Conservation (phyloP, 768 basidiomycete genomes). For the Suillus bovinus region DNA sequence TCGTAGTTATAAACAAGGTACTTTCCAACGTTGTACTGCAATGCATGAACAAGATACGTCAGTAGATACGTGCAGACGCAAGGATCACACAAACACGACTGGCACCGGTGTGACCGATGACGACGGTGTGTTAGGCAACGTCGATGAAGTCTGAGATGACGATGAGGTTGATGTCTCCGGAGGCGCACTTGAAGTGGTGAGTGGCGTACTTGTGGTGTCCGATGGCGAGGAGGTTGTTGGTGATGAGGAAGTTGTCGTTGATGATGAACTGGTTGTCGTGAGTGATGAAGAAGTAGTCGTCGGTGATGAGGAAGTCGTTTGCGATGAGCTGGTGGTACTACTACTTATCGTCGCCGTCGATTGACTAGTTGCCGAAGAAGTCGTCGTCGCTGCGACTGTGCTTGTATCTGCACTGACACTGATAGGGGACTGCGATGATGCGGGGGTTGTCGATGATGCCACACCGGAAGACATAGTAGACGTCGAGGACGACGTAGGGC, state of each 20-base stretch:
- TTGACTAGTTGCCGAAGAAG: slow-evolving; percentile 22
- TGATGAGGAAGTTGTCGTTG: slow-evolving; percentile 17
- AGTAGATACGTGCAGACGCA: slow-evolving; percentile 14
- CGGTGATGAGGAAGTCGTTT: background rate
- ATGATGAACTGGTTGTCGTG: slow-evolving; percentile 12
- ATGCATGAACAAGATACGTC: slow-evolving; percentile 13
- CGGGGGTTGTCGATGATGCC: slow-evolving; percentile 16
- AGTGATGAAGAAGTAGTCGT: slow-evolving; percentile 16
- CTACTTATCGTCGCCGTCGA: slow-evolving; percentile 18
- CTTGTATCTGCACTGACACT: slow-evolving; percentile 9
- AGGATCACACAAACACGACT: slow-evolving; percentile 21
- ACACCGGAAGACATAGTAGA: slow-evolving; percentile 8
- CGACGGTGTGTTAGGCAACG: slow-evolving; percentile 17
- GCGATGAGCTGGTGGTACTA: slow-evolving; percentile 8
- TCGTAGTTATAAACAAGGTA: slow-evolving; percentile 55
- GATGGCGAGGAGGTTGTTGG: slow-evolving; percentile 16
- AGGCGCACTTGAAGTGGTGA: slow-evolving; percentile 6
- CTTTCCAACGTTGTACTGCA: slow-evolving; percentile 54
- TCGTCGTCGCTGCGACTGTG: slow-evolving; percentile 18
- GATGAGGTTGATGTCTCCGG: slow-evolving; percentile 10
- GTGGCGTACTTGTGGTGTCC: slow-evolving; percentile 12
- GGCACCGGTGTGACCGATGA: slow-evolving; percentile 13
- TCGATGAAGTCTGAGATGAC: slow-evolving; percentile 6
- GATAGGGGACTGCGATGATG: slow-evolving; percentile 23
- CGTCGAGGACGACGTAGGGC: slow-evolving; percentile 16